Conservation (phyloP, 176 grass and related monocot genomes). For the Aegilops longissima region DNA sequence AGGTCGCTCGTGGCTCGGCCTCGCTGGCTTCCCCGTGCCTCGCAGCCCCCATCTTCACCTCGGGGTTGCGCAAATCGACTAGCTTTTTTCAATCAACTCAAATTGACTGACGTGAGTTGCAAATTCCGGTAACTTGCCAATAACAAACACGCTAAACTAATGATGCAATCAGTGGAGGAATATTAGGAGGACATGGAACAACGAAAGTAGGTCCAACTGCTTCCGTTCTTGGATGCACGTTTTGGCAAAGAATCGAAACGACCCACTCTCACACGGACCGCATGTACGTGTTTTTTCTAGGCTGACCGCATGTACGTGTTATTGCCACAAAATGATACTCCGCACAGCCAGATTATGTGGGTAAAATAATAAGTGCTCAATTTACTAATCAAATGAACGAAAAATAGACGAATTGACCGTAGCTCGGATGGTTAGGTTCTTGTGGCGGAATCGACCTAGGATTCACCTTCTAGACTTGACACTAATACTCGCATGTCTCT, state of each 20-base stretch:
- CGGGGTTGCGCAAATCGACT: not conserved
- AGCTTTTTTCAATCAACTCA: not conserved
- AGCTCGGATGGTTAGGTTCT: no score
- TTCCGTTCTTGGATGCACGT: slow-evolving; percentile 13
- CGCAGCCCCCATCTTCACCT: not conserved
- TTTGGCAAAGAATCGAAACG: not conserved
- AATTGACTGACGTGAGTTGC: not conserved
- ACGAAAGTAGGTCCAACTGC: not conserved
- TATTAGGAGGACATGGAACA: not conserved
- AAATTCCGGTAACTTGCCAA: not conserved
- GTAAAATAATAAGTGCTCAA: not conserved
- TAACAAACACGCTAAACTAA: not conserved
- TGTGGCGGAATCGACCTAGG: no score
- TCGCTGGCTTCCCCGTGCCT: not conserved
- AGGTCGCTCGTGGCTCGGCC: not conserved
- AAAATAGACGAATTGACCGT: no score
- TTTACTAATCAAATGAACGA: not conserved
- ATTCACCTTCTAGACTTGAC: no score
- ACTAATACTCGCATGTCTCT: no score
- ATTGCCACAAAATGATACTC: not conserved
- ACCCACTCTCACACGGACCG: not conserved
- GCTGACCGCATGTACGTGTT: not conserved
- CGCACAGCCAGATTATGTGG: not conserved
- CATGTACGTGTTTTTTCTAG: not conserved
- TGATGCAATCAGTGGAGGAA: not conserved